Percentiles rank a stretch among this genome's conserved stretches.
These are phyloP conservation scores for Candida coleopterorum DNA, from an alignment of 805 yeast genomes.

Conservation along the genomic window DNA sequence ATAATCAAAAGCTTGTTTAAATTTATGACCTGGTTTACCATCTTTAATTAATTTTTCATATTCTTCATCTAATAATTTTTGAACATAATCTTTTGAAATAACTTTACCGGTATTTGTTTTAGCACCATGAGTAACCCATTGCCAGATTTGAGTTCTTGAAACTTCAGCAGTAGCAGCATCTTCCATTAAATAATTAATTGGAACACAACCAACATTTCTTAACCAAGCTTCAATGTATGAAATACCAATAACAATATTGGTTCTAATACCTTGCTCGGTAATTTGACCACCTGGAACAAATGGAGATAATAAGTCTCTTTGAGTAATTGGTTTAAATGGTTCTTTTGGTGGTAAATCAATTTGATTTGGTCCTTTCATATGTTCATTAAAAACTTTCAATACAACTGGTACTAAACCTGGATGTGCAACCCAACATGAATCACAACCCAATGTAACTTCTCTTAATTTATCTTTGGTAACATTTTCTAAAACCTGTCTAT, in stretches of 20 bases:
- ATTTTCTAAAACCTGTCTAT: slow-evolving; percentile 63
- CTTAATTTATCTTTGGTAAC: slow-evolving; percentile 72
- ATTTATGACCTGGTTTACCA: slow-evolving; percentile 61
- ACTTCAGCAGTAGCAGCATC: slow-evolving; percentile 91
- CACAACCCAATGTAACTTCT: slow-evolving; percentile 76
- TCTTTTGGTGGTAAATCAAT: slow-evolving; percentile 47
- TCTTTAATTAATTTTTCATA: slow-evolving; percentile 45
- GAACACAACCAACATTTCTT: slow-evolving; percentile 79
- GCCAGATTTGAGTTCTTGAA: slow-evolving; percentile 75
- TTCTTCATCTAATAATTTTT: slow-evolving; percentile 56
- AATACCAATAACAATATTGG: slow-evolving; percentile 71
- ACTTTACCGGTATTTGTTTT: slow-evolving; percentile 52
- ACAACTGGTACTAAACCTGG: slow-evolving; percentile 78
- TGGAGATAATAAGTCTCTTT: slow-evolving; percentile 59
- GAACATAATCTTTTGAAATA: slow-evolving; percentile 58
- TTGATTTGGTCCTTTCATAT: slow-evolving; percentile 83
- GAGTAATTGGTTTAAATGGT: slow-evolving; percentile 52
- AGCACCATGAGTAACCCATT: slow-evolving; percentile 76
- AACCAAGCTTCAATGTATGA: slow-evolving; percentile 85
- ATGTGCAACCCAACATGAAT: slow-evolving; percentile 88
- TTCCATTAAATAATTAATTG: slow-evolving; percentile 81
- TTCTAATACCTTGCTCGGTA: slow-evolving; percentile 65
- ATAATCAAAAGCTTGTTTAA: slow-evolving; percentile 61
- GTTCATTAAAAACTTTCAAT: slow-evolving; percentile 63
- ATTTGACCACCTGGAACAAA: slow-evolving; percentile 57